Conservation (phyloP, 2,329 filamentous ascomycete species). For the Neopestalotiopsis sp. region DNA sequence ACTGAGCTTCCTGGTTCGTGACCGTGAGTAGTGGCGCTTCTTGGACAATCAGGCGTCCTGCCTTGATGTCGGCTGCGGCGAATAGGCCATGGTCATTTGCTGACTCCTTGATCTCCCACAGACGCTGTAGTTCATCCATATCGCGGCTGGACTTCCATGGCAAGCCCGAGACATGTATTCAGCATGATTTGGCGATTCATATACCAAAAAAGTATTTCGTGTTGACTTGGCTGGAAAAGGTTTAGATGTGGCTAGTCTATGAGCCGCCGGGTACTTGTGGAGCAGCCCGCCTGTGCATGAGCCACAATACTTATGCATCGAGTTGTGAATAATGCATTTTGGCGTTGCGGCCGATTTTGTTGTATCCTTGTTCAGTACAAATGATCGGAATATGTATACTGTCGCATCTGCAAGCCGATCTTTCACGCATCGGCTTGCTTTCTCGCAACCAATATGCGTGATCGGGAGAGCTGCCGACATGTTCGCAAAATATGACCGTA, state of each 20-base stretch:
- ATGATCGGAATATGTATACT: too few species aligned
- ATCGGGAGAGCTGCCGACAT: too few species aligned
- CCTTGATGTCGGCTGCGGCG: constrained; percentile 11
- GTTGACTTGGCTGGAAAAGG: constrained; percentile 2
- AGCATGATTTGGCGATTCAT: constrained; percentile 3
- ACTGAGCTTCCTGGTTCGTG: constrained; percentile 8
- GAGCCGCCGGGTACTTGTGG: not conserved
- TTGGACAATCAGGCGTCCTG: constrained; percentile 9
- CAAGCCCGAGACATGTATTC: not conserved
- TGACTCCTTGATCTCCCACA: constrained; percentile 7
- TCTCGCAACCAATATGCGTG: too few species aligned
- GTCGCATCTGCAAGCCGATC: too few species aligned
- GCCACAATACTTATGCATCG: not conserved
- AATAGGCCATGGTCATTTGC: constrained; percentile 11
- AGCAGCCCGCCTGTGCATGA: not conserved
- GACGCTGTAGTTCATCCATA: constrained; percentile 7
- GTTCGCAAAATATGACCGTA: too few species aligned
- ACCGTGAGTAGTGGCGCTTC: constrained; percentile 12
- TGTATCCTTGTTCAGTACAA: too few species aligned
- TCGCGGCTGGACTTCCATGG: not conserved
- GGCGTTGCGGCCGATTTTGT: too few species aligned
- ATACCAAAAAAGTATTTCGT: not conserved
- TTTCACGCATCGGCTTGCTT: too few species aligned
- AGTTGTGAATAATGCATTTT: too few species aligned
- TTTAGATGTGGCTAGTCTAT: not conserved